Evolutionary conservation across 495 filamentous ascomycete species (phyloP).

Genomic region (Penicillium antarcticum): DNA sequence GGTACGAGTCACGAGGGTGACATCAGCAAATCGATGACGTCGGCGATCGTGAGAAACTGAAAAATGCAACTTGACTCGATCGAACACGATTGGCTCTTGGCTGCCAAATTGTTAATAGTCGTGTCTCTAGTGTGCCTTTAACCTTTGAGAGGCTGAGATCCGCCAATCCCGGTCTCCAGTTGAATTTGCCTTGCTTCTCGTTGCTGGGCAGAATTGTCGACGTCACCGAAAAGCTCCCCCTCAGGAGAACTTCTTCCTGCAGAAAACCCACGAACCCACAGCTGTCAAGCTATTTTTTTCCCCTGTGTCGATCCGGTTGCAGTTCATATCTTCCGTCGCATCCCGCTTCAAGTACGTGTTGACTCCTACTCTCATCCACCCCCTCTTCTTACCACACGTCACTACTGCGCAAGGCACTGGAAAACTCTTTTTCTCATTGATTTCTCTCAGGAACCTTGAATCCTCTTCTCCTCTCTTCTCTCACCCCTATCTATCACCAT

Average conservation of each 20-base stretch:
- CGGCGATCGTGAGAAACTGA: slow-evolving; percentile 17
- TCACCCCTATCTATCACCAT: slow-evolving; percentile 44
- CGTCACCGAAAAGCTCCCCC: slow-evolving; percentile 28
- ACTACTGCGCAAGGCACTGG: slow-evolving; percentile 36
- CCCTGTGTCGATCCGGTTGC: slow-evolving; percentile 30
- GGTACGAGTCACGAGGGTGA: slow-evolving; percentile 18
- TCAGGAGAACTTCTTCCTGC: not conserved
- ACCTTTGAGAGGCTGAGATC: not conserved
- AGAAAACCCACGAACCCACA: not conserved
- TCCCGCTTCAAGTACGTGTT: slow-evolving; percentile 18
- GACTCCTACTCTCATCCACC: not conserved
- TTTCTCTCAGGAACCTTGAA: slow-evolving; percentile 19
- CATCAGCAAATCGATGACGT: slow-evolving; percentile 27
- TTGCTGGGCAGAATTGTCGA: slow-evolving; percentile 26
- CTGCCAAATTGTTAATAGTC: not conserved
- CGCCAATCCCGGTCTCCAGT: not conserved
- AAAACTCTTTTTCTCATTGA: slow-evolving; percentile 12
- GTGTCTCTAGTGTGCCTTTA: not conserved
- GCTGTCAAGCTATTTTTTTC: slow-evolving; percentile 5
- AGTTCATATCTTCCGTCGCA: slow-evolving; percentile 32
- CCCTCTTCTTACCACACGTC: slow-evolving; percentile 34
- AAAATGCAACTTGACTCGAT: slow-evolving; percentile 5
- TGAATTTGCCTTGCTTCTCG: not conserved
- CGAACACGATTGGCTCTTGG: slow-evolving; percentile 9
- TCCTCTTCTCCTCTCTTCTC: slow-evolving; percentile 1